Evolutionary conservation across 768 basidiomycete genomes (phyloP), one percentile per base, ranked within the genome.

Genomic region (Mrakia gelida): DNA sequence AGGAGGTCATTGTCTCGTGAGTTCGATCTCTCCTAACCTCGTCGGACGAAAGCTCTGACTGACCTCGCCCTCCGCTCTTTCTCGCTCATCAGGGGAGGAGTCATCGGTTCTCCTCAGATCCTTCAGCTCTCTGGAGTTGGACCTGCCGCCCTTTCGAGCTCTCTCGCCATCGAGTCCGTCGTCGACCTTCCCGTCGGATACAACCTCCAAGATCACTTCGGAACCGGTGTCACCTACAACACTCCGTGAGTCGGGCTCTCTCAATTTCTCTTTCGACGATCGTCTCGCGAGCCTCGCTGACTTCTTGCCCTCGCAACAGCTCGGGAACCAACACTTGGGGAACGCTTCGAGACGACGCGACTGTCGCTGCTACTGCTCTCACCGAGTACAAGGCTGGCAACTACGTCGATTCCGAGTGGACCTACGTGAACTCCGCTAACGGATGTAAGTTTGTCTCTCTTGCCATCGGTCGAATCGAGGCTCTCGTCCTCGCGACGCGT

Each of bases 111-210:
- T 83, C 88, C 90, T 3, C 87, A 89, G 13, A 84, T 90, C 30
- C 84, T 91, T 21, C 84, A 88, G 84, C 84, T 87, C 11, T 89
- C 88, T 74, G 90, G 90, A 75, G 86, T 91, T 72, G 90, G 90
- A 0, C 88, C 89, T 1, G 81, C 81, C 73, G 88, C 89, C 73
- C 86, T 89, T 1, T 83, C 90, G 59, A 80, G 85, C n/a, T 83
- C 84, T 10, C 88, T 86, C 18, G 86, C 86, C 23, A 86, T 91
- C 41, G n/a, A 70, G 7, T 26, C 52, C 21, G 83, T 85, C 38
- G 80, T 86, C 56, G 86, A 90, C 6, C 88, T 89, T 9, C 90
- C 89, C 72, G 89, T 91, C 65, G 90, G 90, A 1, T 87, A 88
- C 79, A 88, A 90, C 83, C 82, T 90, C 59, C 86, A 88, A 80